Evolutionary conservation across 2,329 filamentous ascomycete species (phyloP).

Genomic region (Pyricularia pennisetigena): DNA sequence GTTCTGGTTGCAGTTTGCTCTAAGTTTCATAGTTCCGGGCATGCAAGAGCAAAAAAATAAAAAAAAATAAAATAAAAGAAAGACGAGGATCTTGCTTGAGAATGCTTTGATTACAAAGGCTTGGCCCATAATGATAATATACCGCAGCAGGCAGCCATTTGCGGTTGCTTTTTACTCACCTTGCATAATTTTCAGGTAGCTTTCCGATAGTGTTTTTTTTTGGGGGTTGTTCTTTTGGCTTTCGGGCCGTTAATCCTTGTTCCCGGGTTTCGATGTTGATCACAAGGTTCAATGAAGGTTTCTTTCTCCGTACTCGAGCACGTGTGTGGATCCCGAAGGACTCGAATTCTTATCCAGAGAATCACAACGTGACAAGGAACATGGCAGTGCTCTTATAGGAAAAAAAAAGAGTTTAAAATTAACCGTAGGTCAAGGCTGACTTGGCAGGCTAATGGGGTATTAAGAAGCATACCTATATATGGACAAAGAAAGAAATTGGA

Average conservation of each 20-base stretch:
- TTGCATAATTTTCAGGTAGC: background rate
- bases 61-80: too few species aligned
- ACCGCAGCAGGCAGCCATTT: background rate
- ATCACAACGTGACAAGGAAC: too few species aligned
- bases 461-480: background rate
- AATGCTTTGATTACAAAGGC: too few species aligned
- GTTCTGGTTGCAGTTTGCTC: too few species aligned
- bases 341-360: background rate
- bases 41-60: too few species aligned
- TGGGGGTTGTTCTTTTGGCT: too few species aligned
- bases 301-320: background rate
- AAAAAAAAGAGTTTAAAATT: background rate
- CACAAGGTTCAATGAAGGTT: background rate
- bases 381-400: too few species aligned
- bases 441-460: background rate
- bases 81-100: too few species aligned
- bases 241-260: background rate
- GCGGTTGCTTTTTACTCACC: background rate
- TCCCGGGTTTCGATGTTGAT: background rate
- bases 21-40: too few species aligned
- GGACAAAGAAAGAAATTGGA: background rate
- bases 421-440: background rate
- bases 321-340: background rate
- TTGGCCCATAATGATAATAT: background rate
- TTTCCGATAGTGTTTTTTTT: too few species aligned